Evolutionary conservation across 805 yeast genomes (phyloP), one percentile per base, ranked within the genome.

Genomic region (Yarrowia sp.): DNA sequence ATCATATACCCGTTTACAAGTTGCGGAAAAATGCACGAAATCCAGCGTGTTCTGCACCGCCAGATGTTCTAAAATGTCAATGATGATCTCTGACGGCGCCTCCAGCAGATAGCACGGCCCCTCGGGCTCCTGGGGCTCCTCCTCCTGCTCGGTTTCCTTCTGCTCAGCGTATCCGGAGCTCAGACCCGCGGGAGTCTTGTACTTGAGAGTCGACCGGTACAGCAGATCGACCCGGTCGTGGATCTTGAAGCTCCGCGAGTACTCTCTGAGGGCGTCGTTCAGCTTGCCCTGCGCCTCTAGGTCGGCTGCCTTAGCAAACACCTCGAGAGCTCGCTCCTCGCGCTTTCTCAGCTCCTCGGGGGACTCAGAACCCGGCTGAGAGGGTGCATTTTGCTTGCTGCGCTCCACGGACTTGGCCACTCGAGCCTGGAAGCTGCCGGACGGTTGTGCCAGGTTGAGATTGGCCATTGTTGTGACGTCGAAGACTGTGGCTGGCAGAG

Each of bases 171-270:
- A 27, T 29, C 35, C 35, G 6, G 18, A 16, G 6, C 25, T 19
- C 24, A 42, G 10, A 16, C 35, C 35, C 4, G 35, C 51, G 3
- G 53, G 53, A 10, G 58, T 35, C 24, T 25, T 33, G 32, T 51
- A 51, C 58, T 51, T 33, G 10, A 51, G 7, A 19, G 32, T 51
- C 31, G 58, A 51, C 2, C 58, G 31, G 13, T 51, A 51, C 1
- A 51, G 42, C 24, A 51, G n/a, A 35, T 51, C 58, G 13, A 51
- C 58, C 4, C 58, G 25, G 32, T 51, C 58, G 8, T 51, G 58
- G 58, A 51, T 51, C 18, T 51, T 51, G 42, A 51, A 51, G 8
- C 58, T 51, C 12, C 58, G 41, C 6, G 58, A 51, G n/a, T 51
- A 51, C 32, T 51, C 42, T 8, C 19, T n/a, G 22, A 51, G 58